A percentile compares a stretch with the other conserved stretches of the same genome.
phyloP scores from a whole-genome alignment of 1,284 basidiomycete genomes.

The Mixia osmundae region DNA sequence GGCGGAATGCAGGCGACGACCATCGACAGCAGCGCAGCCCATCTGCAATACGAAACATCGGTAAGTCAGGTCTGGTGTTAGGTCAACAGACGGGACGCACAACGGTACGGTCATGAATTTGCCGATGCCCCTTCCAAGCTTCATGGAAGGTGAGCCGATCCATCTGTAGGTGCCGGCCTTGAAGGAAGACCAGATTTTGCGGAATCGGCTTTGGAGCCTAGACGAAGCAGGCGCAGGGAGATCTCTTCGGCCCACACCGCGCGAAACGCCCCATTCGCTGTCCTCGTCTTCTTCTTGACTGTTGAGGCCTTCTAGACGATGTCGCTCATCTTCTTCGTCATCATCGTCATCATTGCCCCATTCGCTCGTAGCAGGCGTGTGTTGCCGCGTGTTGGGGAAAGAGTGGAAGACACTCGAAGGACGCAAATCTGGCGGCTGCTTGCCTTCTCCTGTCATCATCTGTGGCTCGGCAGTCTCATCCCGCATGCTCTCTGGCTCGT shows the following conservation, averaged over 20 bases:
- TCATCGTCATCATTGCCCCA: slow-evolving; percentile 5
- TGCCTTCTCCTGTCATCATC: neutral
- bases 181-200: slow-evolving; percentile 5
- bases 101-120: slow-evolving; percentile 16
- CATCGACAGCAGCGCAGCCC: slow-evolving; percentile 22
- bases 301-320: neutral
- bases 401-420: slow-evolving; percentile 5
- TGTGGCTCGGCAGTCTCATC: neutral
- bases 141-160: slow-evolving; percentile 10
- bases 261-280: slow-evolving; percentile 12
- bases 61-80: neutral
- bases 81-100: slow-evolving; percentile 1
- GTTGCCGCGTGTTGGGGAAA: slow-evolving; percentile 16
- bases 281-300: slow-evolving; percentile 4
- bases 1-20: slow-evolving; percentile 24
- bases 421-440: neutral
- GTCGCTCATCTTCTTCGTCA: slow-evolving; percentile 12
- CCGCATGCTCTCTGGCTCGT: neutral
- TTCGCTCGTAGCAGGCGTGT: slow-evolving; percentile 9
- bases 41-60: neutral
- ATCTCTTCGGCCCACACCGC: slow-evolving; percentile 9
- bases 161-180: too few species aligned
- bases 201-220: slow-evolving; percentile 1
- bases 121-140: slow-evolving; percentile 8
- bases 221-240: slow-evolving; percentile 1